Conservation (phyloP, 495 filamentous ascomycete species). For the Bombardia bombarda region DNA sequence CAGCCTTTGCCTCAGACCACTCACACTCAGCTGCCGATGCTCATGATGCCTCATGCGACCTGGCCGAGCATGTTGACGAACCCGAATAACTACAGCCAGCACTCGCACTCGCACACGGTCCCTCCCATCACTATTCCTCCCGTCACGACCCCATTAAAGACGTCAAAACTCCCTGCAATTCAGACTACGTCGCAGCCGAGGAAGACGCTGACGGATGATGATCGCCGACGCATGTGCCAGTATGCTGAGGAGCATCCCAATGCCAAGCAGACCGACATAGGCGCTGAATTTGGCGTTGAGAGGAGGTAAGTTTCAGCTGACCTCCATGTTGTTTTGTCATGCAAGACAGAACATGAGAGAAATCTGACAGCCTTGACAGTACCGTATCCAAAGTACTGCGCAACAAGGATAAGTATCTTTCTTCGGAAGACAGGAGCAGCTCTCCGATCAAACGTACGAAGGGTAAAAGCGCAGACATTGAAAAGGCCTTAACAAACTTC, state of each 20-base stretch:
- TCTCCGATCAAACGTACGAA: constrained; percentile 87
- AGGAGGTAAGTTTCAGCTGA: constrained; percentile 63
- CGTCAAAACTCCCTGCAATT: constrained; percentile 34
- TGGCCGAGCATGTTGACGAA: constrained; percentile 68
- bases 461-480: constrained; percentile 89
- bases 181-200: constrained; percentile 58
- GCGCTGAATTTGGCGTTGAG: constrained; percentile 93
- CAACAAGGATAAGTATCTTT: constrained; percentile 94
- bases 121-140: constrained; percentile 50
- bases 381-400: constrained; percentile 97
- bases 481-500: constrained; percentile 89
- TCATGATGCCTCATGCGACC: constrained; percentile 55
- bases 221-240: constrained; percentile 87
- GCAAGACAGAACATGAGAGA: background rate
- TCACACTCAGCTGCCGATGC: constrained; percentile 43
- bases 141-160: constrained; percentile 42
- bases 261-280: constrained; percentile 98
- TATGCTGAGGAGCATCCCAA: constrained; percentile 91
- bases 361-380: constrained; percentile 41
- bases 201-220: constrained; percentile 87
- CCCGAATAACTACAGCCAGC: constrained; percentile 34
- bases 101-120: no score
- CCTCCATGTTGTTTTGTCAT: no score
- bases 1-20: constrained; percentile 28
- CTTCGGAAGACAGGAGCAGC: constrained; percentile 73